Percentiles rank a stretch among this genome's conserved stretches.
Conservation (phyloP, 176 grass and related monocot genomes). For the Sorghum bicolor region Sorghum_bicolor_NCBIv3 NC_012873.2:58979001-58979500, state of each 20-base stretch:
- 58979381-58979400: constrained; percentile 76
- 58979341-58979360: neutral
- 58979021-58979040: neutral
- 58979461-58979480: constrained; percentile 92
- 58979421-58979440: constrained; percentile 58
- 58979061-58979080: too few species aligned
- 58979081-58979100: too few species aligned
- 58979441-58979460: constrained; percentile 65
- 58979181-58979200: constrained; percentile 78
- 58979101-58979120: too few species aligned
- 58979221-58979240: constrained; percentile 92
- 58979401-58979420: constrained; percentile 68
- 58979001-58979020: neutral
- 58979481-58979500: neutral
- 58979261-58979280: constrained; percentile 80
- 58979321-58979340: neutral
- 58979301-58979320: constrained; percentile 5
- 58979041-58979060: neutral
- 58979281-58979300: constrained; percentile 84
- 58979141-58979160: neutral
- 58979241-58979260: constrained; percentile 69
- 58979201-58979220: constrained; percentile 49
- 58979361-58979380: constrained; percentile 63
- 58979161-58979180: constrained; percentile 34
- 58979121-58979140: neutral